Percentiles rank a stretch among this genome's conserved stretches.
These are phyloP conservation scores for Myrica gale DNA, from an alignment of 306 rosid species.

Conservation along the genomic window DNA sequence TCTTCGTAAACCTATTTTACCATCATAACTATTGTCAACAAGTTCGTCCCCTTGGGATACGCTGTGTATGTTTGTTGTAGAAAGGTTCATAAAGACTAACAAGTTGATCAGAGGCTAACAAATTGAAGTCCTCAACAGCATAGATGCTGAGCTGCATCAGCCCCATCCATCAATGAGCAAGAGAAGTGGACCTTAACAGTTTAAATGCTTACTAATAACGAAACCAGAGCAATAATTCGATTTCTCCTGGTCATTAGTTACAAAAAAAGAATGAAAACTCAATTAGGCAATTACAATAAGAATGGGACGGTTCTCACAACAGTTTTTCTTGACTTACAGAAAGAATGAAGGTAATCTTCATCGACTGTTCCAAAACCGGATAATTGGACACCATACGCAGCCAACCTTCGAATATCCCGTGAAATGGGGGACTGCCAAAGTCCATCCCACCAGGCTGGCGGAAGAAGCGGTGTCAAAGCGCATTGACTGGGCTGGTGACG, in stretches of 20 bases:
- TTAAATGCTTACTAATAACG: background rate
- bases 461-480: conserved; percentile 84
- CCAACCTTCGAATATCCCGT: conserved; percentile 59
- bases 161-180: background rate
- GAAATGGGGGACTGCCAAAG: conserved; percentile 88
- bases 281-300: conserved; percentile 45
- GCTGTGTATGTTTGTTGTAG: too few relatives aligned
- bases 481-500: conserved; percentile 67
- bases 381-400: conserved; percentile 57
- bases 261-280: conserved; percentile 20
- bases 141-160: background rate
- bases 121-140: background rate
- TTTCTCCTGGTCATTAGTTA: background rate
- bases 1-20: too few relatives aligned
- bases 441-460: conserved; percentile 95
- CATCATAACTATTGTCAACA: too few relatives aligned
- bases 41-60: too few relatives aligned
- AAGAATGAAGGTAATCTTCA: conserved; percentile 43
- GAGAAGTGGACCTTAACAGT: too few relatives aligned
- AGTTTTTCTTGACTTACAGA: conserved; percentile 64
- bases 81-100: too few relatives aligned
- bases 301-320: conserved; percentile 55
- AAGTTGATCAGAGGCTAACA: background rate
- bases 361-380: conserved; percentile 64
- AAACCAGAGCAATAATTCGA: background rate